These are phyloP conservation scores for Delonix regia DNA, from an alignment of 306 rosid species.

Conservation along the genomic window DNA sequence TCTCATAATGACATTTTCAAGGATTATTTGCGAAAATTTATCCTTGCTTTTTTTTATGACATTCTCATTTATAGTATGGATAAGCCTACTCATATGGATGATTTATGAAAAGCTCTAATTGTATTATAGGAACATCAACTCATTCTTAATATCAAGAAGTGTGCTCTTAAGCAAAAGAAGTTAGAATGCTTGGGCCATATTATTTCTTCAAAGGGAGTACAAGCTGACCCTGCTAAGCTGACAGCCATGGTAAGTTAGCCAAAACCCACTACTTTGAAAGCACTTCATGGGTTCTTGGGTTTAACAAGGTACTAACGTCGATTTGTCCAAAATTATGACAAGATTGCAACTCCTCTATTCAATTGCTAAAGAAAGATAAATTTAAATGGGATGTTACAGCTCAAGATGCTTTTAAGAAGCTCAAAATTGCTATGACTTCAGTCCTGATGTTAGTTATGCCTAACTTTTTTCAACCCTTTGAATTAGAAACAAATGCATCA, in stretches of 20 bases:
- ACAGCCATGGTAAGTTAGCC: not conserved
- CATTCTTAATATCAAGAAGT: not conserved
- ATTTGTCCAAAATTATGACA: not conserved
- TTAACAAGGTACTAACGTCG: not conserved
- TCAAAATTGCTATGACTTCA: not conserved
- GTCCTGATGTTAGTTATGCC: not conserved
- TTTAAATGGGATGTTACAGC: not conserved
- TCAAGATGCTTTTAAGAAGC: not conserved
- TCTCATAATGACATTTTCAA: not conserved
- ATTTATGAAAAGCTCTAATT: not conserved
- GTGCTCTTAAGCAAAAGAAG: not conserved
- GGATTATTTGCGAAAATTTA: not conserved
- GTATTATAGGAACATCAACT: not conserved
- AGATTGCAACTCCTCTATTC: not conserved
- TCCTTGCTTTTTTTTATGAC: not conserved
- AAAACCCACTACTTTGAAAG: not conserved
- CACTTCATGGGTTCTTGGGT: not conserved
- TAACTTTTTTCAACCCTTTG: not conserved
- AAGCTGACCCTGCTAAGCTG: not conserved
- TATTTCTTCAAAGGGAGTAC: not conserved
- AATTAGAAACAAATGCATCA: too few species aligned
- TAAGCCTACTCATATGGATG: fast-evolving
- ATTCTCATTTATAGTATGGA: not conserved
- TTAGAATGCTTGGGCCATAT: not conserved
- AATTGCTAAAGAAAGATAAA: not conserved